These are phyloP conservation scores for Arxiozyma slooffiae DNA, from an alignment of 1,139 yeast genomes.

Conservation along the genomic window DNA sequence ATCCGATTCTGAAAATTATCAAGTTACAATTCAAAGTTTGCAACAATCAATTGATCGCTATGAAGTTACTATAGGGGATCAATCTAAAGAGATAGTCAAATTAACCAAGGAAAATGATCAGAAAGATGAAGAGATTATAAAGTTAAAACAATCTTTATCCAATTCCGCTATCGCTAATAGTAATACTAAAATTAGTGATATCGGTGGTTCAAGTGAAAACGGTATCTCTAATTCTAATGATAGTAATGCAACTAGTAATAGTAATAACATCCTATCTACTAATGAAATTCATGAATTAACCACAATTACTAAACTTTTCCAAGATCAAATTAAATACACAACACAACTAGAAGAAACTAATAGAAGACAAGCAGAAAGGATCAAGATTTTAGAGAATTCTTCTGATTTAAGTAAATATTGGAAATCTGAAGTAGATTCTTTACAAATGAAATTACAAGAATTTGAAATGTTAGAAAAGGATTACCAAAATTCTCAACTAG, in stretches of 20 bases:
- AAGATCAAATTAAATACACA: slow-evolving; percentile 48
- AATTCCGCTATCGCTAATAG: background rate
- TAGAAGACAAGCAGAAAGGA: slow-evolving; percentile 40
- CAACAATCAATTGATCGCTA: slow-evolving; percentile 16
- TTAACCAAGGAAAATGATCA: slow-evolving; percentile 15
- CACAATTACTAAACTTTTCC: slow-evolving; percentile 43
- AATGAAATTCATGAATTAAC: slow-evolving; percentile 8
- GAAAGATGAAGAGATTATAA: slow-evolving; percentile 21
- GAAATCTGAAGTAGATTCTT: slow-evolving; percentile 39
- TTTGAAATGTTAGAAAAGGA: slow-evolving; percentile 40
- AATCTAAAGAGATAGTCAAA: slow-evolving; percentile 14
- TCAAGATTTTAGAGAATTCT: slow-evolving; percentile 36
- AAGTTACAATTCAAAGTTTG: slow-evolving; percentile 14
- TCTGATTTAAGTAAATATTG: slow-evolving; percentile 42
- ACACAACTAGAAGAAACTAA: slow-evolving; percentile 46
- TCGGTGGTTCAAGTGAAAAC: background rate
- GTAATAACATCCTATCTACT: slow-evolving; percentile 15
- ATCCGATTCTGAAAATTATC: slow-evolving; percentile 13
- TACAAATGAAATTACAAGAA: slow-evolving; percentile 36
- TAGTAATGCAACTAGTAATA: slow-evolving; percentile 18
- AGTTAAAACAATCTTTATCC: slow-evolving; percentile 11
- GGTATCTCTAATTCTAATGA: slow-evolving; percentile 6
- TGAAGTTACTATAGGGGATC: slow-evolving; percentile 18
- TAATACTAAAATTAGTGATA: background rate
- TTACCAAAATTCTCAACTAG: slow-evolving; percentile 44